These are phyloP conservation scores for Parafenestella ontariensis DNA, from an alignment of 2,329 filamentous ascomycete species.

Conservation along the genomic window DNA sequence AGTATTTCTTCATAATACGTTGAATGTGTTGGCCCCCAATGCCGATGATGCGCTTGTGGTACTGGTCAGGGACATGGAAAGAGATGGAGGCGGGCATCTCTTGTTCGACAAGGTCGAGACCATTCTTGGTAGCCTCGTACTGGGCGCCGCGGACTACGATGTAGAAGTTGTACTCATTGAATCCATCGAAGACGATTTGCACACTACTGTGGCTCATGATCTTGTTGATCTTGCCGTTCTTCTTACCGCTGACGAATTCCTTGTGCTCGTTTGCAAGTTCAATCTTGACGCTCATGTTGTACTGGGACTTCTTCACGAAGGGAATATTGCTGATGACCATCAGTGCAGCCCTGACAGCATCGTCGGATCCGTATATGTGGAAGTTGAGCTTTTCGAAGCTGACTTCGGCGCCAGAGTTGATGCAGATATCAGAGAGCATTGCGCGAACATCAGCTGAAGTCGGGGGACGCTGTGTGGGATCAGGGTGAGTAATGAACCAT, in stretches of 20 bases:
- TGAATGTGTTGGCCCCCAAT: constrained; percentile 99
- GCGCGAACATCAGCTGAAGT: constrained; percentile 75
- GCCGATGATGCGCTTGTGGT: constrained; percentile 98
- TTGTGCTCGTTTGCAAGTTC: constrained; percentile 99
- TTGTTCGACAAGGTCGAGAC: constrained; percentile 90
- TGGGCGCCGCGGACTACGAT: constrained; percentile 94
- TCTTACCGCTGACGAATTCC: constrained; percentile 98
- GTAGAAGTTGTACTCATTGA: constrained; percentile 99
- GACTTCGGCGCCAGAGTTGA: constrained; percentile 93
- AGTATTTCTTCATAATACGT: constrained; percentile 99
- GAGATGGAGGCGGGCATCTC: constrained; percentile 99
- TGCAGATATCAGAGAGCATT: constrained; percentile 96
- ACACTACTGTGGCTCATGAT: constrained; percentile 99
- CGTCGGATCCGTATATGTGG: constrained; percentile 92
- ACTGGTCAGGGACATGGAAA: constrained; percentile 98
- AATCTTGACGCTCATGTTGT: constrained; percentile 96
- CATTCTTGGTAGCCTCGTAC: constrained; percentile 94
- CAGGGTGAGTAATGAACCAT: constrained; percentile 88
- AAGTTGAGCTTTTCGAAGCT: constrained; percentile 95
- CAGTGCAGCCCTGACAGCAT: constrained; percentile 94
- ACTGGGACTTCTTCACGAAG: constrained; percentile 84
- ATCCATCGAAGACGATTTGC: constrained; percentile 98
- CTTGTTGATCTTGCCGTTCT: constrained; percentile 99
- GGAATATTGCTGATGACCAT: constrained; percentile 90
- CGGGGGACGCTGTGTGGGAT: constrained; percentile 68